Base-by-base conservation (phyloP, 441 rosid species). In the Metrosideros polymorpha region DNA sequence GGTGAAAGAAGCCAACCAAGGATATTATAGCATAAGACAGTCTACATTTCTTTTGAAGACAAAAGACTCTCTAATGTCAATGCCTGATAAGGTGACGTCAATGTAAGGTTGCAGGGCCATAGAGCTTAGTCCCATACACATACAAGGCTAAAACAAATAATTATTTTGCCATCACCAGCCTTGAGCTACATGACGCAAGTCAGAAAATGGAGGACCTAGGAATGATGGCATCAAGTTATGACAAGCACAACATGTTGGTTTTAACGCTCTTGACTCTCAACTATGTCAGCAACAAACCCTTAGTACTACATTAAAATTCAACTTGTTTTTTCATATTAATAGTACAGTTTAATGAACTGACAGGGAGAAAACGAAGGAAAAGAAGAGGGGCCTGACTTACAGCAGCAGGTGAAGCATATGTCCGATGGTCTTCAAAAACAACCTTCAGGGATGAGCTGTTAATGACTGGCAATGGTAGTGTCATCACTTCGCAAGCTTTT, bases 401-500 rank as follows among this genome's bases (percentile, higher is more conserved):
- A 87, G 95, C 94, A 85, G 94, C 92, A 88, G 94, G 89, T 52
- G 98, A 94, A 85, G 98, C 99, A 91, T 93, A 95, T 43, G 99
- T 98, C 89, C 99, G 95, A 87, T 96, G 98, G 90, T 98, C 99
- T 91, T 98, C 99, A 91, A 91, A 96, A 86, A 93, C 83, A 82
- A 98, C 94, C 92, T 93, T 96, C 79, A 97, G 97, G 39, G 99
- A 96, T 86, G 97, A 92, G 88, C 90, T 88, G 75, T 93, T 91
- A 92, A 98, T 93, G 83, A 93, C 91, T 86, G 99, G 99, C 90
- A 98, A 91, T 91, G 93, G 93, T 88, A 95, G 93, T 90, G 89
- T 94, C 88, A 94, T 90, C 86, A 93, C 95, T 90, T 98, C 97
- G 87, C 93, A 96, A 86, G 94, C 92, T 92, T 91, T 95, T 88